A percentile compares a stretch with the other conserved stretches of the same genome.
Evolutionary conservation across 352 stramenopile genomes (phyloP).

Genomic region (Phytophthora syringae): DNA sequence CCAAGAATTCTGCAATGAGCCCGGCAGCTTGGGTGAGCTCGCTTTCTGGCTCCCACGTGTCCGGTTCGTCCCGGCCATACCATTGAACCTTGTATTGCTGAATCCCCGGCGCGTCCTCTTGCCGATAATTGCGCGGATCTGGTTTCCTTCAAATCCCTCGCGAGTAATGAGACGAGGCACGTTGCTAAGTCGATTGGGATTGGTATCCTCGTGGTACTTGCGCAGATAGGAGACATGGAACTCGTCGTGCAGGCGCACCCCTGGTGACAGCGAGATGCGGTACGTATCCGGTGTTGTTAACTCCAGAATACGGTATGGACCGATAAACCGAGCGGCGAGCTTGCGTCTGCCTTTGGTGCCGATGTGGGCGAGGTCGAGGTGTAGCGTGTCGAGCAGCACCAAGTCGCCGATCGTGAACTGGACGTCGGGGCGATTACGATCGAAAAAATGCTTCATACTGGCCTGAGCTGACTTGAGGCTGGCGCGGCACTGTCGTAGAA

Average conservation of each 20-base stretch:
- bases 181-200: too few relatives aligned
- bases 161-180: too few relatives aligned
- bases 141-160: too few relatives aligned
- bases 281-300: conserved; percentile 1
- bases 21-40: too few relatives aligned
- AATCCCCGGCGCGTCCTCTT: too few relatives aligned
- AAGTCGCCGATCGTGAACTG: neutral
- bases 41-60: too few relatives aligned
- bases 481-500: neutral
- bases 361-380: conserved; percentile 9
- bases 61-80: too few relatives aligned
- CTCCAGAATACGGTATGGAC: neutral
- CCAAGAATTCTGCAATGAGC: too few relatives aligned
- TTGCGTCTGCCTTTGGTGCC: neutral
- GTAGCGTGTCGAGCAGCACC: neutral
- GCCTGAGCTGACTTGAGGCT: neutral
- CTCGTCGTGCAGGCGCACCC: conserved; percentile 4
- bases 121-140: too few relatives aligned
- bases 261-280: neutral
- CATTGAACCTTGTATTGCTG: too few relatives aligned
- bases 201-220: too few relatives aligned
- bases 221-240: conserved; percentile 7
- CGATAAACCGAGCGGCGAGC: conserved; percentile 6
- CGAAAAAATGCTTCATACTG: neutral
- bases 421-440: neutral